Base-by-base conservation (phyloP, 2,329 filamentous ascomycete species). In the Calonectria pseudoreteaudii region DNA sequence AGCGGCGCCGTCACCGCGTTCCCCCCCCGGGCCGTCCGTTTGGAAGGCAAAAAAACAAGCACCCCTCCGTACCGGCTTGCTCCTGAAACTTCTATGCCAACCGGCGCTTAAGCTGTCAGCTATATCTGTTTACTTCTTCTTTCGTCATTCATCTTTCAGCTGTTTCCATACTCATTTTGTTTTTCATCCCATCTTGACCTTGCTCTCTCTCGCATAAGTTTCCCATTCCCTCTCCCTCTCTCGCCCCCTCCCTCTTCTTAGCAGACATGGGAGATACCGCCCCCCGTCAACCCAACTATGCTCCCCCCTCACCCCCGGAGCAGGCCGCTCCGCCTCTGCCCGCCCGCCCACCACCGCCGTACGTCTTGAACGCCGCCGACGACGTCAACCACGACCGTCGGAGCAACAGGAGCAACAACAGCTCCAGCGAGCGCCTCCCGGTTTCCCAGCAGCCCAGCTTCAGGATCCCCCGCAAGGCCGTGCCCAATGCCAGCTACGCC, bases 401-500 rank as follows among this genome's bases (percentile, higher is more conserved):
- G 6, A 31, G 38, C 41, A 65, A 16, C 60, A 23, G 60, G 26
- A 44, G 49, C 60, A 56, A 30, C 58, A 66, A 26, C 58, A 53
- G 52, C n/a, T 66, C 66, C 36, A 60, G 34, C 30, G 56, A 47
- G 64, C 60, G 18, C 36, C 62, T 34, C 44, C 62, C 44, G 23
- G 13, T 31, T 64, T 26, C 52, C 10, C 26, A 47, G 28, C 66
- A 60, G 44, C 56, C 66, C 44, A 56, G 52, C 23, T 76, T 71
- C 56, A 60, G 73, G 10, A 74, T 76, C 31, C 64, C 77, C 53
- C 68, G 72, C 58, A 79, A 81, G 20, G 53, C 78, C 30, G 60
- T 77, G 20, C 38, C 70, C 11, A 75, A 68, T 62, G 74, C 73
- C 67, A 75, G 76, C 14, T 77, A 76, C 79, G 4, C 78, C 80